Percentiles rank a stretch among this genome's conserved stretches.
These are phyloP conservation scores for Gossypium gossypioides DNA, from an alignment of 441 rosid species.

Conservation along the genomic window DNA sequence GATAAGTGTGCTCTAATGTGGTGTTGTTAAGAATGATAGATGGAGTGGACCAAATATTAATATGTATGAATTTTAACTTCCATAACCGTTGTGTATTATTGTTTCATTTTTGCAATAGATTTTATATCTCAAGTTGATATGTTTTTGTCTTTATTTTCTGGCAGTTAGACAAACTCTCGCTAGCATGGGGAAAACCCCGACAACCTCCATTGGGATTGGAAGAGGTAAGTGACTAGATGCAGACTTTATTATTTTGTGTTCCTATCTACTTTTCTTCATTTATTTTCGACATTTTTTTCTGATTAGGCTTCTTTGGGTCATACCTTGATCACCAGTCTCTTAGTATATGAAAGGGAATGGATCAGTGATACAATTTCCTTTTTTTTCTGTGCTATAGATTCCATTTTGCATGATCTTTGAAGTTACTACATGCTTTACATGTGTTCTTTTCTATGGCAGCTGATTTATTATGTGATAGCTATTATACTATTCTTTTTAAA, in stretches of 20 bases:
- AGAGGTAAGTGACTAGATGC: constrained; percentile 45
- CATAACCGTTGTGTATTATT: background rate
- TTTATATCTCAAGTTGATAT: background rate
- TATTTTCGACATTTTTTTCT: background rate
- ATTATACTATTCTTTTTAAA: background rate
- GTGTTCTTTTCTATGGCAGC: background rate
- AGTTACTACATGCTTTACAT: background rate
- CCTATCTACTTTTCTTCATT: background rate
- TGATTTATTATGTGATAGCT: background rate
- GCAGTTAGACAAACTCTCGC: constrained; percentile 70
- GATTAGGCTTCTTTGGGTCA: background rate
- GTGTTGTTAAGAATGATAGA: background rate
- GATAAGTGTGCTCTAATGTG: background rate
- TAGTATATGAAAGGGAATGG: background rate
- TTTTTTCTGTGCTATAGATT: background rate
- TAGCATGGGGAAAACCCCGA: constrained; percentile 93
- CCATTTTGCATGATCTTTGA: background rate
- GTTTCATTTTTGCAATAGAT: background rate
- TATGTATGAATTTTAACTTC: background rate
- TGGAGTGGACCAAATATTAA: background rate
- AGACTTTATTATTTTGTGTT: background rate
- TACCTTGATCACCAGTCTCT: background rate
- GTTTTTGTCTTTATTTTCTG: constrained; percentile 19
- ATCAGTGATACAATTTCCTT: background rate
- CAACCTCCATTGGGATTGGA: constrained; percentile 59